phyloP scores from a whole-genome alignment of 306 rosid genomes.

The Acacia confusa region DNA sequence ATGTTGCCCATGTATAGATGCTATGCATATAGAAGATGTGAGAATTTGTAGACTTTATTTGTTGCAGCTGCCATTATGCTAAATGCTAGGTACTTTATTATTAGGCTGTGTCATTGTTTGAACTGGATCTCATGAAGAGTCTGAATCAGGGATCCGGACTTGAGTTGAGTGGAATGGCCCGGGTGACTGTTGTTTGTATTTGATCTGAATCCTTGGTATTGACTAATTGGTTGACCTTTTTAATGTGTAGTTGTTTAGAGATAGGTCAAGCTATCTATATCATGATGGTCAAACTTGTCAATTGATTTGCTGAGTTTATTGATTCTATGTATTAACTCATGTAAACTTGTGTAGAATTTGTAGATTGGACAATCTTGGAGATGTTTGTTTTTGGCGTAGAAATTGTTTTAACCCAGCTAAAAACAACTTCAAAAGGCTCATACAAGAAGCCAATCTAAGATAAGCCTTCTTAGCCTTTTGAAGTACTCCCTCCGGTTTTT shows the following conservation, averaged over 20 bases:
- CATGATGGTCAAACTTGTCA: not conserved
- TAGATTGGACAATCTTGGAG: not conserved
- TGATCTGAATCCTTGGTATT: not conserved
- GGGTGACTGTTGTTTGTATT: not conserved
- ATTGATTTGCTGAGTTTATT: not conserved
- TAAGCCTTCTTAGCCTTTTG: not conserved
- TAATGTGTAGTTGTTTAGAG: not conserved
- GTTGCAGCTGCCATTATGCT: not conserved
- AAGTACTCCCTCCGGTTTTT: not conserved
- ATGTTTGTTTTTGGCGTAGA: not conserved
- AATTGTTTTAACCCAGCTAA: not conserved
- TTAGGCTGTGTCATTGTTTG: not conserved
- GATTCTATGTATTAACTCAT: not conserved
- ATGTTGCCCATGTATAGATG: not conserved
- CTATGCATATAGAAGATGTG: not conserved
- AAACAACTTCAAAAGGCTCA: not conserved
- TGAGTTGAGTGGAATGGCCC: not conserved
- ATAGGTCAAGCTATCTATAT: not conserved
- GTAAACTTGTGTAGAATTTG: not conserved
- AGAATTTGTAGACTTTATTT: not conserved
- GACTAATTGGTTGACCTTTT: not conserved
- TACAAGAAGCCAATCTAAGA: not conserved
- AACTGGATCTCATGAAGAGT: conserved; percentile 2
- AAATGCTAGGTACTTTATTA: not conserved
- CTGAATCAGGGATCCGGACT: not conserved